Conservation (phyloP, 106 monocot species). For the Dioscorea alata region DNA sequence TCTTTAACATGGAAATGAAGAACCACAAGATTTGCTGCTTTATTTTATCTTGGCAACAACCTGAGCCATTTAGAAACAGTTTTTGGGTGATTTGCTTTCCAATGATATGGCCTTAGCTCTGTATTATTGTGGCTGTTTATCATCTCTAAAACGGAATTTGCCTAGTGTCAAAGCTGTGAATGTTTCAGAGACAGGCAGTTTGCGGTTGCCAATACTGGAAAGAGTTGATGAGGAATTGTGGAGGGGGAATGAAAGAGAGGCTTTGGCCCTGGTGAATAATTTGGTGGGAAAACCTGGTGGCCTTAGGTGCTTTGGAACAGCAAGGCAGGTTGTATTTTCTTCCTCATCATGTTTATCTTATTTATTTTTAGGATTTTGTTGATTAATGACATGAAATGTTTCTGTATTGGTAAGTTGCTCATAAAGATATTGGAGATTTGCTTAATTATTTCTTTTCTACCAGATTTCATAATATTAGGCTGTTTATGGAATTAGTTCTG, state of each 20-base stretch:
- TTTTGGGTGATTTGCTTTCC: no score
- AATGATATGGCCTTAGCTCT: conserved; percentile 3
- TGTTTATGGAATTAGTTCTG: not conserved
- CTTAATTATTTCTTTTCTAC: not conserved
- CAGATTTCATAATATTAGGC: not conserved
- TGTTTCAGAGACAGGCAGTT: not conserved
- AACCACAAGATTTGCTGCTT: not conserved
- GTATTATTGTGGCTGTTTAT: not conserved
- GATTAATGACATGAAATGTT: not conserved
- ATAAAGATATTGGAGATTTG: not conserved
- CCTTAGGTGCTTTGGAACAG: conserved; percentile 65
- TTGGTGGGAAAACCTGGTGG: conserved; percentile 46
- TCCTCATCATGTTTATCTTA: not conserved
- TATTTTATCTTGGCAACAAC: not conserved
- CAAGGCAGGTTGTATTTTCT: conserved; percentile 47
- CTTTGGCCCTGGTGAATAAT: conserved; percentile 44
- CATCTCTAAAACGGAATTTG: not conserved
- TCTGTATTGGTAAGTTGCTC: not conserved
- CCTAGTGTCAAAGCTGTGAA: conserved; percentile 11
- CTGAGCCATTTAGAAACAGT: not conserved
- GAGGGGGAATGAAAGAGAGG: conserved; percentile 52
- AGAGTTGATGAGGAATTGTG: conserved; percentile 49
- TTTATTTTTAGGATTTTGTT: not conserved
- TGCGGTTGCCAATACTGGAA: conserved; percentile 13
- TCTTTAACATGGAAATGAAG: not conserved